Conservation (phyloP, 225 moss, liverwort and hornwort species). For the Climacium dendroides region DNA sequence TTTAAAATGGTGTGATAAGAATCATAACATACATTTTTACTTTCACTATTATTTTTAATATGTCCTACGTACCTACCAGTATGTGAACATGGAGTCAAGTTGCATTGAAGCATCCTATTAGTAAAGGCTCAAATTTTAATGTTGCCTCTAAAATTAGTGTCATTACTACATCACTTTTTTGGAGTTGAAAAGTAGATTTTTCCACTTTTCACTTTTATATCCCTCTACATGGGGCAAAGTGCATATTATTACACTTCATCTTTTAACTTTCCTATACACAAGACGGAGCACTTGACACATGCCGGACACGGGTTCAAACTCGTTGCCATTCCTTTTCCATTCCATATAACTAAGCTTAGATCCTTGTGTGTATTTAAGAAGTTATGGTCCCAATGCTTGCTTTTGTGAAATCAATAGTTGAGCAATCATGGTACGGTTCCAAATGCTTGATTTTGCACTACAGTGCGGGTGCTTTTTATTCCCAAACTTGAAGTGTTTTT, state of each 20-base stretch:
- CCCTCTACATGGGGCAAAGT: accelerated
- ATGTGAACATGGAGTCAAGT: accelerated
- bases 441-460: not conserved
- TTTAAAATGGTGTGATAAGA: not conserved
- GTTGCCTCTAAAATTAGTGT: not conserved
- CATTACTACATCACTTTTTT: not conserved
- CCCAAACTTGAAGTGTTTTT: too few relatives aligned
- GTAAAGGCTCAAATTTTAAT: accelerated
- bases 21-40: not conserved
- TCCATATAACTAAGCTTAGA: not conserved
- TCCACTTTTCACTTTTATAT: too few relatives aligned
- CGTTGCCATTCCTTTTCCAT: not conserved
- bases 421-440: not conserved
- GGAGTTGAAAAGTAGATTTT: not conserved
- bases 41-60: not conserved
- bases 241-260: too few relatives aligned
- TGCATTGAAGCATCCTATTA: not conserved
- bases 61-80: not conserved
- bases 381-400: not conserved
- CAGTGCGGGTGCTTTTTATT: too few relatives aligned
- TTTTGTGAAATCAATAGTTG: not conserved
- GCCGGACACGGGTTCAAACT: too few relatives aligned
- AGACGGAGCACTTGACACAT: too few relatives aligned
- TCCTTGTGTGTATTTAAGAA: not conserved
- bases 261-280: too few relatives aligned